Percentiles rank a stretch among this genome's conserved stretches.
phyloP scores from a whole-genome alignment of 2,329 filamentous ascomycete species.

The Pseudogymnoascus sp. region DNA sequence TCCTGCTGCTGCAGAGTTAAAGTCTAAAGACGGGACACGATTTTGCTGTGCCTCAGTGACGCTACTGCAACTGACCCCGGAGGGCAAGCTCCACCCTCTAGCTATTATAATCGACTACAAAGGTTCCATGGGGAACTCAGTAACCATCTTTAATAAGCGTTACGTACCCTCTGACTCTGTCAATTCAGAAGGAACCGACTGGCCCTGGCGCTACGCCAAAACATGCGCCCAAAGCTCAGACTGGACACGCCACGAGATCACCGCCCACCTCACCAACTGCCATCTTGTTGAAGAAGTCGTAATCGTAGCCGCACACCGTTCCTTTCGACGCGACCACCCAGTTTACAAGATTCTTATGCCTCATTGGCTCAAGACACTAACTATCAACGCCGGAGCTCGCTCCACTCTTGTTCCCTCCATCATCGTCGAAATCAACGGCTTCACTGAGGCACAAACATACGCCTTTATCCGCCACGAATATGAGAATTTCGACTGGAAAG shows the following conservation, averaged over 20 bases:
- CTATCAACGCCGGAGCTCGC: constrained; percentile 43
- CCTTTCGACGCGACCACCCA: constrained; percentile 37
- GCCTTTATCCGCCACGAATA: constrained; percentile 37
- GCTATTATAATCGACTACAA: constrained; percentile 45
- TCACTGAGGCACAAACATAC: constrained; percentile 34
- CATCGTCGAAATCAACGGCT: constrained; percentile 38
- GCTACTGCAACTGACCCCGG: constrained; percentile 38
- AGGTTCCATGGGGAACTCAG: constrained; percentile 37
- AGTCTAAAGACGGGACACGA: constrained; percentile 20
- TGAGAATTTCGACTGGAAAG: constrained; percentile 40
- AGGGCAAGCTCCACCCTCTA: constrained; percentile 43
- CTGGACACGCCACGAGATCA: constrained; percentile 44
- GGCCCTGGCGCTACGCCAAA: constrained; percentile 49
- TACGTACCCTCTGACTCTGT: constrained; percentile 30
- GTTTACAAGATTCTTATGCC: constrained; percentile 40
- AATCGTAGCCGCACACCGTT: constrained; percentile 42
- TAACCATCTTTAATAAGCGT: constrained; percentile 45
- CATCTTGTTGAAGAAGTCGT: constrained; percentile 45
- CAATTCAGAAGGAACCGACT: constrained; percentile 37
- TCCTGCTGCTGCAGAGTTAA: constrained; percentile 4
- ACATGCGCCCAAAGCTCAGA: constrained; percentile 43
- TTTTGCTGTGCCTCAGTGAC: constrained; percentile 36
- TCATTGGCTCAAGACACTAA: constrained; percentile 46
- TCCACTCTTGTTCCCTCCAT: constrained; percentile 40
- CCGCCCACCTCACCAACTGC: constrained; percentile 40